Evolutionary conservation across 139 green algal species (phyloP), one percentile per base, ranked within the genome.

Genomic region (Tetratostichococcus sp.): DNA sequence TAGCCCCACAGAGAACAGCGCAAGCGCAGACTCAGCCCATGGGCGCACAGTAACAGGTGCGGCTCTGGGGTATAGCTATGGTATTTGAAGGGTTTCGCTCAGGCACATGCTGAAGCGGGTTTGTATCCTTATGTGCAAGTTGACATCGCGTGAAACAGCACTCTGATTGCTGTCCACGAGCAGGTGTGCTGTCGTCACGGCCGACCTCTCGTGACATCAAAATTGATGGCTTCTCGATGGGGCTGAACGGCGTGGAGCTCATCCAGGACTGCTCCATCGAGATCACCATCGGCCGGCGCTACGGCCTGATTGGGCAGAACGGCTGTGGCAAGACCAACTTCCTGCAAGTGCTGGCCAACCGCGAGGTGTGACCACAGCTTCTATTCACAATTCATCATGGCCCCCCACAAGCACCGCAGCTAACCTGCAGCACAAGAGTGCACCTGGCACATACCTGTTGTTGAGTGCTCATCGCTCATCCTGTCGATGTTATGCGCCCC

Each of bases 231-330:
- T 92, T 93, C 84, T 87, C 77, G 58, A 88, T 95, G 84, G 82
- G 78, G n/a, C 82, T 95, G 43, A 85, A 85, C 32, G 91, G 91
- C 14, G 66, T 75, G 11, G 80, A 87, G 76, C 80, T 89, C 5
- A 84, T 86, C 22, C 65, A 76, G 59, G 89, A 94, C 43, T 93
- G 88, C 76, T 86, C 81, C 67, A 92, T 96, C 31, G 89, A 95
- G 84, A 81, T 96, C 16, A 95, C 90, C 58, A 90, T 93, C 35
- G 91, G 87, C 0, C 77, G 88, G 23, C 83, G 88, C 17, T 93
- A 93, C 68, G 88, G 88, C 28, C 78, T 92, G 42, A 80, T 86
- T 1, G 87, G 87, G 4, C 85, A 86, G 23, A 94, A 94, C 73
- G 89, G 89, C 69, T 78, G 42, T 66, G 82, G 82, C n/a, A 87